Evolutionary conservation across 75 land plant species (phyloP), one percentile per base, ranked within the genome.

Genomic region (Selaginella moellendorffii): DNA sequence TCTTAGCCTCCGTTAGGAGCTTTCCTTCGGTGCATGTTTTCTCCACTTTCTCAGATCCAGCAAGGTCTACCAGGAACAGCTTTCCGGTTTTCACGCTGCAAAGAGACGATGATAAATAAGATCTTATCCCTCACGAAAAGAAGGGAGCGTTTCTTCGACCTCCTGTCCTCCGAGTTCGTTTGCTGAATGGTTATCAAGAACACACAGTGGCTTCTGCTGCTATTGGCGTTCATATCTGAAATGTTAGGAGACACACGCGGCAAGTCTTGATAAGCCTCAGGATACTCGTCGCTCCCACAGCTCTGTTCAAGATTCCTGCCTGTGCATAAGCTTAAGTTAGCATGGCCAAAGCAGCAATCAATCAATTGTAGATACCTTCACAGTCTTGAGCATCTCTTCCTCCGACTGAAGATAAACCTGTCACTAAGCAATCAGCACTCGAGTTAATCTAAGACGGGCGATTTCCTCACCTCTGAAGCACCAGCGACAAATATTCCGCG

Each of bases 391-490:
- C 71, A 63, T 62, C 27, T 69, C 71, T 28, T 69, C 22, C 66
- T 69, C 65, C 1, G 65, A 31, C 31, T 69, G 71, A 21, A 69
- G 23, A 52, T 69, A 63, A 26, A 22, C 65, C 66, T 63, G 62
- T 27, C 18, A 20, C 19, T 36, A 14, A 56, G 18, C n/a, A 42
- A n/a, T n/a, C n/a, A n/a, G n/a, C n/a, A 9, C 8, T 65, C 8
- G 59, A 21, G 2, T 21, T 8, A 56, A 8, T 21, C 2, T 19
- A 56, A 8, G n/a, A n/a, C n/a, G n/a, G n/a, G n/a, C n/a, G n/a
- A n/a, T n/a, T n/a, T n/a, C n/a, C n/a, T n/a, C n/a, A 80, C 93
- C 85, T 88, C 88, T 0, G 88, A 79, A 53, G 65, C 83, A 36
- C 83, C 93, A 42, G 69, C 61, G 29, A 85, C 51, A 30, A 75